phyloP scores from a whole-genome alignment of 331 rosid genomes.

The Quercus phellos region DNA sequence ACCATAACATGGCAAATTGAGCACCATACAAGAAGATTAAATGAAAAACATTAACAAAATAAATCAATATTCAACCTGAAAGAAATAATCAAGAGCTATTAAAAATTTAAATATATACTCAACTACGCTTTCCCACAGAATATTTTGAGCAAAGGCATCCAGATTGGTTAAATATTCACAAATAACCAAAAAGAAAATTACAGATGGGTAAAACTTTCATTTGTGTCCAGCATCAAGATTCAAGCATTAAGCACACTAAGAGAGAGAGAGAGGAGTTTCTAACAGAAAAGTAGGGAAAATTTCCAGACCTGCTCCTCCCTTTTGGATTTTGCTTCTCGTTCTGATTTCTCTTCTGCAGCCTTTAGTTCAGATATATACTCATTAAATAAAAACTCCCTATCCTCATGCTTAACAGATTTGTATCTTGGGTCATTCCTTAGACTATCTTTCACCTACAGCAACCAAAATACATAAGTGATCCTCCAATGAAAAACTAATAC shows the following conservation, averaged over 20 bases:
- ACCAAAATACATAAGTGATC: slow-evolving; percentile 1
- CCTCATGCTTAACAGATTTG: slow-evolving; percentile 79
- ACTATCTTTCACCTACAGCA: slow-evolving; percentile 74
- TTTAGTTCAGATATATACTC: slow-evolving; percentile 75
- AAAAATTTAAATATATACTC: slow-evolving; percentile 2
- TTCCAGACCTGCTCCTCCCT: slow-evolving; percentile 81
- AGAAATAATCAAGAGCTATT: not conserved
- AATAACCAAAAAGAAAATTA: not conserved
- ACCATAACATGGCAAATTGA: no score
- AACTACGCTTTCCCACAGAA: not conserved
- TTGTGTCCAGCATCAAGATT: not conserved
- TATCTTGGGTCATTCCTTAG: slow-evolving; percentile 82
- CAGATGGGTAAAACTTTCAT: not conserved
- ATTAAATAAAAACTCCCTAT: slow-evolving; percentile 69
- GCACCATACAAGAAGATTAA: no score
- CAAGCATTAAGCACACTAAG: not conserved
- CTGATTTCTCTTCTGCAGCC: slow-evolving; percentile 73
- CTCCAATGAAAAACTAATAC: not conserved
- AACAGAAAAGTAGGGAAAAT: not conserved
- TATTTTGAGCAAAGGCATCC: not conserved
- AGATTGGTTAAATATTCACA: not conserved
- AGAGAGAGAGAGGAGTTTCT: not conserved
- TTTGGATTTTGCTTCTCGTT: slow-evolving; percentile 72
- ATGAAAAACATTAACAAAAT: no score
- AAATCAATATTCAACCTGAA: not conserved